Conservation (phyloP, 2,329 filamentous ascomycete genomes). For the Aspergillus alliaceus region DNA sequence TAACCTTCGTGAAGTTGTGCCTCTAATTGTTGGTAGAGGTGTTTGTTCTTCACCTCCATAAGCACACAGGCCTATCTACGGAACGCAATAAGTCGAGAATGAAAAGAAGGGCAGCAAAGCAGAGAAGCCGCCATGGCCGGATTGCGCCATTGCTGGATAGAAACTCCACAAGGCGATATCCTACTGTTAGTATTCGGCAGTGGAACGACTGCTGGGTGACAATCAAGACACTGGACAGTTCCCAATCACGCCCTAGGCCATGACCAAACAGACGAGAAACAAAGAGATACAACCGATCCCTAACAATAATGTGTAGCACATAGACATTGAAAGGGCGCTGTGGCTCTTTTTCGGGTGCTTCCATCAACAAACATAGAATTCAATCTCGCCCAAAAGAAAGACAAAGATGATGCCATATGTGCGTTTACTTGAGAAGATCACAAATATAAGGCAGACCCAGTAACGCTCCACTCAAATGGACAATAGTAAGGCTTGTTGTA, state of each 20-base stretch:
- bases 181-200: not conserved
- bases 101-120: conserved; percentile 8
- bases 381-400: not conserved
- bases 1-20: not conserved
- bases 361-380: not conserved
- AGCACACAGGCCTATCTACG: conserved; percentile 38
- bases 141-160: not conserved
- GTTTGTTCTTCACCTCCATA: conserved; percentile 10
- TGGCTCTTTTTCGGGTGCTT: not conserved
- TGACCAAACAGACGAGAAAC: not conserved
- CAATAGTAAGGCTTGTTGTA: not conserved
- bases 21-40: not conserved
- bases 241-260: not conserved
- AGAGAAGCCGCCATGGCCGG: not conserved
- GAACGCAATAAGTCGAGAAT: conserved; percentile 26
- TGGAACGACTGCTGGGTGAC: not conserved
- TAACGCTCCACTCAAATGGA: not conserved
- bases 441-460: not conserved
- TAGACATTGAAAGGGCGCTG: not conserved
- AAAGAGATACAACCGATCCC: not conserved
- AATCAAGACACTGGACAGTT: not conserved
- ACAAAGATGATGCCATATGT: not conserved
- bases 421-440: not conserved
- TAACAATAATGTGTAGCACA: not conserved
- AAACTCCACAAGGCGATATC: conserved; percentile 4